Evolutionary conservation across 331 rosid species (phyloP).

Genomic region (Pyracantha coccinea): DNA sequence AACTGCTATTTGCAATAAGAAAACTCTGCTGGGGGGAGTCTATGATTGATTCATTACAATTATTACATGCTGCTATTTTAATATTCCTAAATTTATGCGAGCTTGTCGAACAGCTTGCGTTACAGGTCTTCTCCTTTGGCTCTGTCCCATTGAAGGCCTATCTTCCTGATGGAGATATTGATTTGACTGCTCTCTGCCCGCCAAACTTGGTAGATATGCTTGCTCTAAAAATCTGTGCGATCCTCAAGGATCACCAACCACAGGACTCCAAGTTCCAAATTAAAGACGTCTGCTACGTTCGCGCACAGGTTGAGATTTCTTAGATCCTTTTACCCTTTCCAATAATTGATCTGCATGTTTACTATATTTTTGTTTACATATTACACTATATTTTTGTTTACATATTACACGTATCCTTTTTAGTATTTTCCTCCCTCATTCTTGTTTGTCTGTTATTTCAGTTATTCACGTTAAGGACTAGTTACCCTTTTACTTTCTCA

Average conservation of each 20-base stretch:
- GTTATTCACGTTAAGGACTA: not conserved
- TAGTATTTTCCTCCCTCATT: not conserved
- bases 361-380: not conserved
- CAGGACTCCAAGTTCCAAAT: slow-evolving; percentile 43
- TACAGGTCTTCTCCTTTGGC: slow-evolving; percentile 79
- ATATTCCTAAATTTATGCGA: not conserved
- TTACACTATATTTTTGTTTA: not conserved
- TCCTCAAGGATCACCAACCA: slow-evolving; percentile 38
- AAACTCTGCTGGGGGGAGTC: not conserved
- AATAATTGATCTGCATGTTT: not conserved
- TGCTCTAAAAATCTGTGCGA: slow-evolving; percentile 32
- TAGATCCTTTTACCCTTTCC: not conserved
- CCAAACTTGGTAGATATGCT: slow-evolving; percentile 47
- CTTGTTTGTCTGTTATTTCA: not conserved
- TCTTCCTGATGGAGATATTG: slow-evolving; percentile 97
- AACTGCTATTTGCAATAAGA: not conserved
- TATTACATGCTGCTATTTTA: not conserved
- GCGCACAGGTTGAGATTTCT: slow-evolving; percentile 58
- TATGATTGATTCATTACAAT: not conserved
- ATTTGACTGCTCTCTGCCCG: slow-evolving; percentile 57
- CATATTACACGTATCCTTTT: not conserved
- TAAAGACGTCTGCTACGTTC: slow-evolving; percentile 63
- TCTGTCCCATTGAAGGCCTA: slow-evolving; percentile 80
- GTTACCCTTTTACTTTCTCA: not conserved
- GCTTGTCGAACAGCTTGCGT: not conserved